Evolutionary conservation across 1,139 yeast genomes (phyloP), one percentile per base, ranked within the genome.

Genomic region (Suhomyces terraborum): DNA sequence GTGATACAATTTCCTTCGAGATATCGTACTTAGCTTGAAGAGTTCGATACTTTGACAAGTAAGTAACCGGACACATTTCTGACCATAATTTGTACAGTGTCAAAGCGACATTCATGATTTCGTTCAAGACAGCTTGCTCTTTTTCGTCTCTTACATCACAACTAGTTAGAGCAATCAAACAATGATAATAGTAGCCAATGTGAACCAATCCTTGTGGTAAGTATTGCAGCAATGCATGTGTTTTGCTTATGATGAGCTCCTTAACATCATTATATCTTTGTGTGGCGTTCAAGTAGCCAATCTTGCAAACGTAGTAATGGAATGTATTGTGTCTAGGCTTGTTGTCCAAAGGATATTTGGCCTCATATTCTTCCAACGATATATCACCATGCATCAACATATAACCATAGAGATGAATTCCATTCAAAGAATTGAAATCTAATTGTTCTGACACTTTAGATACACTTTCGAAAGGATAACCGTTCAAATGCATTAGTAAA

Each of bases 11-110:
- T 2, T 47, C 47, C 8, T 58, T 55, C 18, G 53, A 49, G 8
- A 46, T 39, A 12, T 43, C 49, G 35, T 58, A 38, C 33, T 69
- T 57, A 1, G 78, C 77, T 35, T 59, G 57, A 21, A 74, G 47
- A 3, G 68, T 52, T 26, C 64, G 47, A 38, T 55, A 55, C 51
- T 70, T 72, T 25, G 70, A 57, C 16, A 51, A 50, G 47, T 75
- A 75, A 38, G 62, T 67, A 2, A 56, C 40, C 1, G 75, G 75
- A 43, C 67, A 62, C 1, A 62, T 51, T 4, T 56, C 57, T 4
- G 69, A 50, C 72, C 75, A 72, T 28, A 59, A 41, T 8, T 53
- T 59, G 41, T 69, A 59, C 37, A 54, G 58, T 20, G 51, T 43
- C n/a, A 51, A 40, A 8, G 58, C 43, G 19, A 44, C 42, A 2